A percentile compares a stretch with the other conserved stretches of the same genome.
Evolutionary conservation across 2,329 filamentous ascomycete species (phyloP).

Genomic region (Westerdykella ornata): DNA sequence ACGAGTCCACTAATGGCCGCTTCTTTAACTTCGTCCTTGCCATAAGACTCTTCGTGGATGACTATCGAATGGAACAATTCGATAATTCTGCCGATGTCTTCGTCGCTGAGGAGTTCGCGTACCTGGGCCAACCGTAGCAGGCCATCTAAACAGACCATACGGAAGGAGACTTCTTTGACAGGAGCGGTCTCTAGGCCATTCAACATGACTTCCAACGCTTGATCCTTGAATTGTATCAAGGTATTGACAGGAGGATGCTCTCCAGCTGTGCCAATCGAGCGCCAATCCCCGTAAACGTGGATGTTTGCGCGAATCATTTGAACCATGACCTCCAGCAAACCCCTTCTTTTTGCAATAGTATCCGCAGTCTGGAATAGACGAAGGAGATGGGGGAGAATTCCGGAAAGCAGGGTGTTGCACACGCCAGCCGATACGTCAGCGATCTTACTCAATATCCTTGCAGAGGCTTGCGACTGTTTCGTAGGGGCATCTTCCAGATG

Average conservation of each 20-base stretch:
- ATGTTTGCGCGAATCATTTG: conserved; percentile 54
- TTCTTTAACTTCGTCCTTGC: conserved; percentile 52
- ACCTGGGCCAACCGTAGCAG: conserved; percentile 40
- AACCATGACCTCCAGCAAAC: conserved; percentile 55
- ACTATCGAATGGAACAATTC: conserved; percentile 57
- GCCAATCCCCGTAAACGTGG: conserved; percentile 52
- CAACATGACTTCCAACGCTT: conserved; percentile 39
- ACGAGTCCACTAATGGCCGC: conserved; percentile 54
- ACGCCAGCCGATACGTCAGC: conserved; percentile 50
- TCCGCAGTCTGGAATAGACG: conserved; percentile 56
- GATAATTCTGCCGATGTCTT: conserved; percentile 46
- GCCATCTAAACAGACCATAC: conserved; percentile 41
- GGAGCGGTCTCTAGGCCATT: conserved; percentile 41
- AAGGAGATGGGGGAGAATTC: conserved; percentile 53
- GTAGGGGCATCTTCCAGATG: conserved; percentile 62
- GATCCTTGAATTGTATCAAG: conserved; percentile 36
- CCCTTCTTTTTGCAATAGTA: conserved; percentile 56
- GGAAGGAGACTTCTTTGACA: conserved; percentile 46
- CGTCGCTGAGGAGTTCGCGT: conserved; percentile 37
- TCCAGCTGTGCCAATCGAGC: conserved; percentile 36
- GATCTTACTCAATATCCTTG: conserved; percentile 53
- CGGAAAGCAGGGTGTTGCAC: conserved; percentile 51
- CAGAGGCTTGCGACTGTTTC: conserved; percentile 60
- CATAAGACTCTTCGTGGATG: conserved; percentile 52
- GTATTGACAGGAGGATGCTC: conserved; percentile 30